A percentile compares a stretch with the other conserved stretches of the same genome.
These are phyloP conservation scores for Neurospora sp. DNA, from an alignment of 2,329 filamentous ascomycete genomes.

Conservation along the genomic window DNA sequence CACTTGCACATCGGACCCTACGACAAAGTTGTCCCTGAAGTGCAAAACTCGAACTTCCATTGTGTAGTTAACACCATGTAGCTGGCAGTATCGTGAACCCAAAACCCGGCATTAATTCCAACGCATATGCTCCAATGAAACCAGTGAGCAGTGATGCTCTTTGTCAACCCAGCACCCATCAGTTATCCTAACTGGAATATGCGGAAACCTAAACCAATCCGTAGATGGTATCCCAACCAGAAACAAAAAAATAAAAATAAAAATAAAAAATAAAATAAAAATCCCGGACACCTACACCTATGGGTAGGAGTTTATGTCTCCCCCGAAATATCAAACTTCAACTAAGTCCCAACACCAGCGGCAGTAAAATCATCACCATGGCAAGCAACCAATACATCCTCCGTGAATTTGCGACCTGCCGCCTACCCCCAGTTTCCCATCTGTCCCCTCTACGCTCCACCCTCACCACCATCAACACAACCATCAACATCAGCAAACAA, in stretches of 20 bases:
- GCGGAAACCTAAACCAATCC: neutral
- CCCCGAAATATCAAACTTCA: neutral
- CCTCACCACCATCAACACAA: neutral
- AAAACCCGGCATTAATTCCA: neutral
- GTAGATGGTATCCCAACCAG: neutral
- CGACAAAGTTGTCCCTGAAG: neutral
- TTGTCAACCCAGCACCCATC: neutral
- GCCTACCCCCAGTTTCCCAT: neutral
- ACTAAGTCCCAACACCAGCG: neutral
- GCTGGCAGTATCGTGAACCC: neutral
- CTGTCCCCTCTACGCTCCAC: neutral
- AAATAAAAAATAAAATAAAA: neutral
- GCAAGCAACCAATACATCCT: neutral
- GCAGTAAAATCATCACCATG: neutral
- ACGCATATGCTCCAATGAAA: neutral
- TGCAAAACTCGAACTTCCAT: neutral
- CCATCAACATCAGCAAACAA: neutral
- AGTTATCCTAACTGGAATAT: neutral
- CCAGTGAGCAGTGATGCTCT: neutral
- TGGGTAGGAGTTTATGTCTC: neutral
- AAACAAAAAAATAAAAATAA: neutral
- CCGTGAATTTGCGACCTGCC: neutral
- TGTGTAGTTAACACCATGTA: neutral
- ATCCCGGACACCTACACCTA: neutral
- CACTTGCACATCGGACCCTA: neutral